These are phyloP conservation scores for Fragilaria radians DNA, from an alignment of 108 stramenopile genomes.

Conservation along the genomic window DNA sequence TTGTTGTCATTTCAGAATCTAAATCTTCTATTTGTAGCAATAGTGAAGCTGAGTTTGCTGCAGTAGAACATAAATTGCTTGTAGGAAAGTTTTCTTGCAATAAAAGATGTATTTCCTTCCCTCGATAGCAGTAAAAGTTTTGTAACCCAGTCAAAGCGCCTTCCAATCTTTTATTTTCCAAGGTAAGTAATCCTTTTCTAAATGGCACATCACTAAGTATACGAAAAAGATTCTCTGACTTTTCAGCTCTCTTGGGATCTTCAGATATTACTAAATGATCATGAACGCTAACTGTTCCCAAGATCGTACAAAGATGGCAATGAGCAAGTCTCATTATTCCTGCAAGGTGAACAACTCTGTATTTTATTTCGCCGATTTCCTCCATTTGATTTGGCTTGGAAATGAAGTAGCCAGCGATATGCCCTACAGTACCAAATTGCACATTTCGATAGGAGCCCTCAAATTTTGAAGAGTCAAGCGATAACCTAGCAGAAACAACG, in stretches of 20 bases:
- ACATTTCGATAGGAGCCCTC: slow-evolving; percentile 65
- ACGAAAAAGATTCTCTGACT: slow-evolving; percentile 1
- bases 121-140: not conserved
- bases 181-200: not conserved
- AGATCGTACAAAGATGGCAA: slow-evolving; percentile 49
- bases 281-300: slow-evolving; percentile 27
- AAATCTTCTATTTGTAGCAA: not conserved
- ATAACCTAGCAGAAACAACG: slow-evolving; percentile 54
- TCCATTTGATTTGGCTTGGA: not conserved
- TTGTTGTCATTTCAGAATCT: slow-evolving; percentile 2
- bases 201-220: not conserved
- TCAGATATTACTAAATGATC: slow-evolving; percentile 5
- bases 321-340: slow-evolving; percentile 53
- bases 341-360: slow-evolving; percentile 16
- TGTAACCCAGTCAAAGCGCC: not conserved
- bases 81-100: not conserved
- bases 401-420: slow-evolving; percentile 36
- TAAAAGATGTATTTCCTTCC: not conserved
- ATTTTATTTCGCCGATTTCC: not conserved
- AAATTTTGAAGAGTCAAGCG: slow-evolving; percentile 61
- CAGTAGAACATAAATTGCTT: not conserved
- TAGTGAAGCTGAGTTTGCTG: not conserved
- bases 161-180: not conserved
- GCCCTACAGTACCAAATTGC: slow-evolving; percentile 48
- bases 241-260: slow-evolving; percentile 4